A percentile compares a stretch with the other conserved stretches of the same genome.
phyloP scores from a whole-genome alignment of 1,284 basidiomycete species.

The Sporisorium exsertum region DNA sequence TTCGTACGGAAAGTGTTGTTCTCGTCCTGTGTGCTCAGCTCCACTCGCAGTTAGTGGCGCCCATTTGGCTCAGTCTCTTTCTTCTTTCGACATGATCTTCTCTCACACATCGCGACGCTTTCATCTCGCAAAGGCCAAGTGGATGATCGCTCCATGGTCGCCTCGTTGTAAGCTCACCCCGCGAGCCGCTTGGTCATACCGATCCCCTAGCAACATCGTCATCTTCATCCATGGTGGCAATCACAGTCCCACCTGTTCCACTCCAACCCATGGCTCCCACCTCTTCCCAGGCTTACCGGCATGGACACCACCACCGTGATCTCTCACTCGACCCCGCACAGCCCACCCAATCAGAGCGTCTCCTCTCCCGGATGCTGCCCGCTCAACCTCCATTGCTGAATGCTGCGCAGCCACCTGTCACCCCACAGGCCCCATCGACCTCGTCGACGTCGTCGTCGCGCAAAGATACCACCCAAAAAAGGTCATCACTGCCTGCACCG shows the following conservation, averaged over 20 bases:
- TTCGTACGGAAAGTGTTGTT: conserved; percentile 33
- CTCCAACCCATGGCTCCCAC: conserved; percentile 11
- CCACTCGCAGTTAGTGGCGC: conserved; percentile 9
- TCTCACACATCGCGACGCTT: not conserved
- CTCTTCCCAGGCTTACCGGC: conserved; percentile 8
- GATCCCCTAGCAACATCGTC: not conserved
- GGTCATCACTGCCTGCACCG: not conserved
- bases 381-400: conserved; percentile 4
- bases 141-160: not conserved
- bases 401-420: not conserved
- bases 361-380: conserved; percentile 28
- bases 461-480: not conserved
- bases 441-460: not conserved
- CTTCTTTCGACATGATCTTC: not conserved
- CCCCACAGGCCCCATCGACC: not conserved
- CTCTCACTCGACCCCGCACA: not conserved
- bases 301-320: conserved; percentile 1
- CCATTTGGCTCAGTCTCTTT: not conserved
- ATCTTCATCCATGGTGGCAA: conserved; percentile 5
- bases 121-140: not conserved
- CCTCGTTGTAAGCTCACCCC: not conserved
- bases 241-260: conserved; percentile 1
- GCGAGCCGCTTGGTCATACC: conserved; percentile 3
- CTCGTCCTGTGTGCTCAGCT: not conserved
- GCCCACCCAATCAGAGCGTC: conserved; percentile 23